Percentiles rank a stretch among this genome's conserved stretches.
These are phyloP conservation scores for Streptanthus diversifolius DNA, from an alignment of 345 rosid genomes.

Conservation along the genomic window DNA sequence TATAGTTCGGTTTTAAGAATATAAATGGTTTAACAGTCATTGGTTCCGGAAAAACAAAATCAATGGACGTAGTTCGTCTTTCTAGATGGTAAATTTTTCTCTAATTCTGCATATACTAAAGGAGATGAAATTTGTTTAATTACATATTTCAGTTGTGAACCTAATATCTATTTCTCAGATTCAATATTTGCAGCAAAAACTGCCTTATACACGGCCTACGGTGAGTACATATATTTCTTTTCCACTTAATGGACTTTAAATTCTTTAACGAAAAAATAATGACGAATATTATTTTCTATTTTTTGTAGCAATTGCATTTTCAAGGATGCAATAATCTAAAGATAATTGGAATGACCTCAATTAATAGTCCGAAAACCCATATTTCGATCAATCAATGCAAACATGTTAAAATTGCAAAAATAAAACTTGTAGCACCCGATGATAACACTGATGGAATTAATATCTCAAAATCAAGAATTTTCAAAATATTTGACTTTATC, in stretches of 20 bases:
- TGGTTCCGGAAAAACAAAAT: slow-evolving; percentile 13
- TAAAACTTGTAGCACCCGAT: slow-evolving; percentile 38
- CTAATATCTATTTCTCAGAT: background rate
- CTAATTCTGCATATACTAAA: background rate
- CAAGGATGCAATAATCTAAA: slow-evolving; percentile 14
- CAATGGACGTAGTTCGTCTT: slow-evolving; percentile 19
- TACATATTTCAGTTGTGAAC: background rate
- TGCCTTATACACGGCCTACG: background rate
- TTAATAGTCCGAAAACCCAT: slow-evolving; percentile 42
- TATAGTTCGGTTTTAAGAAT: background rate
- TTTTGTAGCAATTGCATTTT: slow-evolving; percentile 30
- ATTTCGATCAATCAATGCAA: slow-evolving; percentile 27
- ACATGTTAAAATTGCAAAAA: slow-evolving; percentile 29
- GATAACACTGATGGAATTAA: slow-evolving; percentile 56
- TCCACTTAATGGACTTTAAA: background rate
- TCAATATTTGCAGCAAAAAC: background rate
- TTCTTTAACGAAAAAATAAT: background rate
- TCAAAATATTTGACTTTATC: slow-evolving; percentile 25
- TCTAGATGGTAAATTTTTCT: background rate
- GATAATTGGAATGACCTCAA: slow-evolving; percentile 30
- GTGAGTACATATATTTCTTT: background rate
- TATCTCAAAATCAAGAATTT: slow-evolving; percentile 28
- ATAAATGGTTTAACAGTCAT: background rate
- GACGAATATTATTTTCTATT: background rate
- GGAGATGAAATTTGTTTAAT: background rate